Evolutionary conservation across 768 basidiomycete species (phyloP).

Genomic region (Rhizopogon vulgaris): DNA sequence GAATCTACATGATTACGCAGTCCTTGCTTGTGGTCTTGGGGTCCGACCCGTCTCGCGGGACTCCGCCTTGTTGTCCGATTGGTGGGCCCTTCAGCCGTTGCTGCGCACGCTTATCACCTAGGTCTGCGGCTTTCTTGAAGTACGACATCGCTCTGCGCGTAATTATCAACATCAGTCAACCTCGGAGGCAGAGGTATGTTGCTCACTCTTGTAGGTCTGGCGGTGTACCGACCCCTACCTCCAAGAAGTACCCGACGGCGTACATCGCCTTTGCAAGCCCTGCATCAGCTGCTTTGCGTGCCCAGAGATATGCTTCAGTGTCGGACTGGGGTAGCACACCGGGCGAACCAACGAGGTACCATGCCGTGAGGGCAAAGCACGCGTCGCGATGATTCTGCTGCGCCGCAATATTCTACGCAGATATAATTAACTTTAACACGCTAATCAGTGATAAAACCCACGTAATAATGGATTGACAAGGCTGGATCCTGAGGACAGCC

Average conservation of each 20-base stretch:
- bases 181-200: not conserved
- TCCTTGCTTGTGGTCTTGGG: conserved; percentile 71
- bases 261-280: conserved; percentile 96
- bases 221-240: conserved; percentile 85
- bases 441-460: conserved; percentile 38
- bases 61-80: conserved; percentile 50
- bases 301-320: conserved; percentile 97
- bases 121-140: conserved; percentile 88
- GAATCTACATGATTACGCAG: conserved; percentile 72
- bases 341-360: conserved; percentile 98
- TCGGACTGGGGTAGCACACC: conserved; percentile 97
- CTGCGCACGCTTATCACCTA: conserved; percentile 88
- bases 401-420: conserved; percentile 85
- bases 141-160: conserved; percentile 57
- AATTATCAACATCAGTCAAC: conserved; percentile 1
- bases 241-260: conserved; percentile 94
- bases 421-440: not conserved
- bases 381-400: conserved; percentile 96
- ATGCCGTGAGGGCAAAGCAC: conserved; percentile 96
- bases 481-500: conserved; percentile 97
- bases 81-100: conserved; percentile 70
- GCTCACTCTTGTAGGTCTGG: conserved; percentile 63
- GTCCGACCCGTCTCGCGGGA: conserved; percentile 50
- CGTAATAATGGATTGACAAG: conserved; percentile 97
- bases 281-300: conserved; percentile 88